These are phyloP conservation scores for Penicillium sp. DNA, from an alignment of 2,329 filamentous ascomycete genomes.

Conservation along the genomic window DNA sequence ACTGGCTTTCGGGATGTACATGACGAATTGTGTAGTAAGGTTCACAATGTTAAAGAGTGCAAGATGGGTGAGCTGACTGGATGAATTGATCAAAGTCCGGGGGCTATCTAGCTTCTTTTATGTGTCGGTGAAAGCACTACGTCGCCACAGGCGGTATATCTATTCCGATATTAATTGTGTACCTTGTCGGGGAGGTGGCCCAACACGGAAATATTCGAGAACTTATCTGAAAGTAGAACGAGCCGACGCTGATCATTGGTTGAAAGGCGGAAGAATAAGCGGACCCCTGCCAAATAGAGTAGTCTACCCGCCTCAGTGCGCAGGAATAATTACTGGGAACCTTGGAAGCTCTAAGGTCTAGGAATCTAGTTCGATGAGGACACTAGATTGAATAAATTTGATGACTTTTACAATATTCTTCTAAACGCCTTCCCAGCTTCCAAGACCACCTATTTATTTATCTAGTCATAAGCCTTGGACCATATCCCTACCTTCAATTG, in stretches of 20 bases:
- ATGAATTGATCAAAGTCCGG: not conserved
- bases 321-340: not conserved
- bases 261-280: not conserved
- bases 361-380: not conserved
- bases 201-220: not conserved
- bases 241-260: not conserved
- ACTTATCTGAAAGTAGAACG: not conserved
- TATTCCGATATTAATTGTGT: not conserved
- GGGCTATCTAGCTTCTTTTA: not conserved
- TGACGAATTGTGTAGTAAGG: not conserved
- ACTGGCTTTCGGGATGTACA: not conserved
- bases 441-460: not conserved
- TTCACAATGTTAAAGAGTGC: not conserved
- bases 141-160: not conserved
- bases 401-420: not conserved
- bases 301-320: not conserved
- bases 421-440: too few species aligned
- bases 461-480: too few species aligned
- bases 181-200: not conserved
- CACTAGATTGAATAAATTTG: not conserved
- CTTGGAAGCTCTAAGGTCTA: not conserved
- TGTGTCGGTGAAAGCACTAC: not conserved
- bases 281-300: not conserved
- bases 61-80: not conserved
- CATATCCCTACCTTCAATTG: not conserved